A percentile compares a stretch with the other conserved stretches of the same genome.
Conservation (phyloP, 192 early-diverging fungal genomes). For the Entrophospora sp. region DNA sequence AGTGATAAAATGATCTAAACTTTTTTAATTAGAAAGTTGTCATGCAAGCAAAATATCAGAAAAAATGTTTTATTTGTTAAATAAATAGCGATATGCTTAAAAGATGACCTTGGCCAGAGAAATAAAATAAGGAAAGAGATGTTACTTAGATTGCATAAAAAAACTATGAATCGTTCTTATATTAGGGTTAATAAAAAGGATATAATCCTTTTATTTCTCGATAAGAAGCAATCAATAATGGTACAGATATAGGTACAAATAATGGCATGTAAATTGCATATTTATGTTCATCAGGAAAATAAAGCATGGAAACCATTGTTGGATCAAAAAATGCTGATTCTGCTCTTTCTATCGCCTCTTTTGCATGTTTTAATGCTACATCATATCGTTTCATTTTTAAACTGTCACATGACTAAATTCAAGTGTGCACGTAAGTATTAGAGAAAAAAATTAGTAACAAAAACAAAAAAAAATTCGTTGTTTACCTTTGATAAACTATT, state of each 20-base stretch:
- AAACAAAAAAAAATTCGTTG: neutral
- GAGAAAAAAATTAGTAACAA: neutral
- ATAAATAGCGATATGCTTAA: too few relatives aligned
- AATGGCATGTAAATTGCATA: constrained; percentile 95
- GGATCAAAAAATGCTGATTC: constrained; percentile 97
- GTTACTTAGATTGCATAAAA: too few relatives aligned
- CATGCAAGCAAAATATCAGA: too few relatives aligned
- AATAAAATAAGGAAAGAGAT: too few relatives aligned
- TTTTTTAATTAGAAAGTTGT: too few relatives aligned
- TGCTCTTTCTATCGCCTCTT: constrained; percentile 53
- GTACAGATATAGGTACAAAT: constrained; percentile 81
- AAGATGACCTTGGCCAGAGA: too few relatives aligned
- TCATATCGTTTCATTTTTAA: constrained; percentile 31
- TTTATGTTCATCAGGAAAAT: constrained; percentile 98
- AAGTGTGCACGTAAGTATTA: too few relatives aligned
- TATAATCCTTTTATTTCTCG: constrained; percentile 36
- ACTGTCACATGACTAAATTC: constrained; percentile 25
- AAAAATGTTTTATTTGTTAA: too few relatives aligned
- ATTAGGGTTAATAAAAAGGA: too few relatives aligned
- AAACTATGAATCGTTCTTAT: too few relatives aligned
- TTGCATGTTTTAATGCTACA: constrained; percentile 48
- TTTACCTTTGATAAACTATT: constrained; percentile 15
- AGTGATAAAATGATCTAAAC: too few relatives aligned
- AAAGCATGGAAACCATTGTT: constrained; percentile 94
- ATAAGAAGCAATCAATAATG: constrained; percentile 50